These are phyloP conservation scores for Aspergillus hiratsukae DNA, from an alignment of 2,329 filamentous ascomycete genomes.

Conservation along the genomic window DNA sequence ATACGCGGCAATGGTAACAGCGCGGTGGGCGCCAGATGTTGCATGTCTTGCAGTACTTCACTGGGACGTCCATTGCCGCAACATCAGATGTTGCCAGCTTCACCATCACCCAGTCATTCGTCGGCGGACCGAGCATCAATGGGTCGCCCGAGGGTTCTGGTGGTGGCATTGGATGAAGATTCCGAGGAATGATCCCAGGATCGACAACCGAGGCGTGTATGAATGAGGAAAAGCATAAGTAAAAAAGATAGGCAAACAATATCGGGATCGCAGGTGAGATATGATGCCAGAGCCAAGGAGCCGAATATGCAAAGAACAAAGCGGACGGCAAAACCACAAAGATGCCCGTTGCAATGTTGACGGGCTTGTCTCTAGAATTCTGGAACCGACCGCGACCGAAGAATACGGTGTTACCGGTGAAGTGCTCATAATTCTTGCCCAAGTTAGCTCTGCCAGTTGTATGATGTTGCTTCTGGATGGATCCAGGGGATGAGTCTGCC, in stretches of 20 bases:
- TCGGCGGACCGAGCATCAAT: slow-evolving; percentile 73
- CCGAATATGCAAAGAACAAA: slow-evolving; percentile 78
- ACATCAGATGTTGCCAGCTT: slow-evolving; percentile 69
- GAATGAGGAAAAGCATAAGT: slow-evolving; percentile 88
- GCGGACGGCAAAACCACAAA: slow-evolving; percentile 72
- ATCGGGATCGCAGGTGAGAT: slow-evolving; percentile 86
- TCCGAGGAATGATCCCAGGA: slow-evolving; percentile 88
- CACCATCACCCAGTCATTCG: slow-evolving; percentile 91
- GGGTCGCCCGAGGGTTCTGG: slow-evolving; percentile 72
- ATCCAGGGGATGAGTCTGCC: slow-evolving; percentile 67
- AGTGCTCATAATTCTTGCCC: slow-evolving; percentile 84
- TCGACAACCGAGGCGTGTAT: slow-evolving; percentile 88
- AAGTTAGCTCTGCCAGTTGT: slow-evolving; percentile 37
- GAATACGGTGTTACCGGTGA: slow-evolving; percentile 88
- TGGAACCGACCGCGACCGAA: slow-evolving; percentile 80
- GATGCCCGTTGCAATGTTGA: slow-evolving; percentile 82
- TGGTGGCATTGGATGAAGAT: slow-evolving; percentile 83
- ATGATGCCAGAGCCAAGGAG: slow-evolving; percentile 74
- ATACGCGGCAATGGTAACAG: slow-evolving; percentile 92
- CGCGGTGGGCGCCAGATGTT: slow-evolving; percentile 95
- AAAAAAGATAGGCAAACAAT: slow-evolving; percentile 85
- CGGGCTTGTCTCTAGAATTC: slow-evolving; percentile 79
- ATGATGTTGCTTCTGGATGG: slow-evolving; percentile 46
- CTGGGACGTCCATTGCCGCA: slow-evolving; percentile 93
- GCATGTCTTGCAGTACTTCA: slow-evolving; percentile 97